phyloP scores from a whole-genome alignment of 768 basidiomycete species.

The Boletus pseudopeckii region DNA sequence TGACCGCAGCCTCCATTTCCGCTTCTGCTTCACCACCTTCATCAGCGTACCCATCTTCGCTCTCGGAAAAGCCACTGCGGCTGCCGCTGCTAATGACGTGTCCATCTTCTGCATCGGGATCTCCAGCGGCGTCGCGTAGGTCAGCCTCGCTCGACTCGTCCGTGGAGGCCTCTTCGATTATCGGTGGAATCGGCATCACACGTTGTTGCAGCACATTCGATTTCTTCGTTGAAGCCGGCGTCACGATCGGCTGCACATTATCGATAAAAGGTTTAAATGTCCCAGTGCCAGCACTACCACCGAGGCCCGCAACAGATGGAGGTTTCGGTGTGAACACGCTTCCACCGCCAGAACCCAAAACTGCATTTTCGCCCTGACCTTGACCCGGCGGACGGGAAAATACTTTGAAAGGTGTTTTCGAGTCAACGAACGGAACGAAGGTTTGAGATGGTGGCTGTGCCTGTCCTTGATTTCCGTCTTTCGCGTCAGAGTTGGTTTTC shows the following conservation, averaged over 20 bases:
- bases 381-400: conserved; percentile 61
- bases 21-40: conserved; percentile 27
- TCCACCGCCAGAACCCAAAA: conserved; percentile 16
- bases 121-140: conserved; percentile 12
- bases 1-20: conserved; percentile 24
- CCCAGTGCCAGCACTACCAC: conserved; percentile 4
- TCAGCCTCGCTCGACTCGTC: conserved; percentile 34
- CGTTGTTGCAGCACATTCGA: conserved; percentile 19
- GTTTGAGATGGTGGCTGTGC: conserved; percentile 29
- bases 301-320: conserved; percentile 8
- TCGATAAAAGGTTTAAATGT: conserved; percentile 41
- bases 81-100: conserved; percentile 25
- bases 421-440: conserved; percentile 41
- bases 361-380: conserved; percentile 40
- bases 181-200: conserved; percentile 13
- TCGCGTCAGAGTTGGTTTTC: conserved; percentile 14
- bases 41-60: conserved; percentile 34
- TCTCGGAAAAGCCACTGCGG: conserved; percentile 31
- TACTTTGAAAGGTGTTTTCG: conserved; percentile 50
- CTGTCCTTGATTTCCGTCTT: conserved; percentile 18
- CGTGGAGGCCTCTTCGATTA: conserved; percentile 28
- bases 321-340: conserved; percentile 47
- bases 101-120: conserved; percentile 26
- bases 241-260: conserved; percentile 10
- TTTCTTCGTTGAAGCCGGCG: conserved; percentile 22